phyloP scores from a whole-genome alignment of 1,139 yeast species.

The Taphrina communis region DNA sequence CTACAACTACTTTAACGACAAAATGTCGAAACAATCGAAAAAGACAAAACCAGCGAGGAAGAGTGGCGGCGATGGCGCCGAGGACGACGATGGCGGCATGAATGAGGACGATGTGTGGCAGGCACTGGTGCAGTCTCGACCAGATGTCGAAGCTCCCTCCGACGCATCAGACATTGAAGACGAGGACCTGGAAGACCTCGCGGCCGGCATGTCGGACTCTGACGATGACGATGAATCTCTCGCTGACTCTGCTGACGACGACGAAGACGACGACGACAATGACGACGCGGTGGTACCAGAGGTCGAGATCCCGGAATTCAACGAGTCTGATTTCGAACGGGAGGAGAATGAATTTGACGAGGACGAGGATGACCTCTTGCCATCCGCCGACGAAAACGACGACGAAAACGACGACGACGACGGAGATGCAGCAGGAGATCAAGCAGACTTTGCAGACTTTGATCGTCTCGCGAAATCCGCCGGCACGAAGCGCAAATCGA shows the following conservation, averaged over 20 bases:
- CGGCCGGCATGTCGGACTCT: slow-evolving; percentile 49
- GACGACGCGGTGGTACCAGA: slow-evolving; percentile 49
- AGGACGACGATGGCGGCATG: slow-evolving; percentile 39
- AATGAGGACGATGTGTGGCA: slow-evolving; percentile 44
- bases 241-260: slow-evolving; percentile 46
- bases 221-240: slow-evolving; percentile 45
- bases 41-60: slow-evolving; percentile 46
- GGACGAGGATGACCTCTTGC: slow-evolving; percentile 42
- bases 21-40: slow-evolving; percentile 15
- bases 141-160: slow-evolving; percentile 73
- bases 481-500: slow-evolving; percentile 53
- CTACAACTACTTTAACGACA: slow-evolving; percentile 75
- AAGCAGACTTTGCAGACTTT: slow-evolving; percentile 60
- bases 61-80: slow-evolving; percentile 46
- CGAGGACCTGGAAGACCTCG: slow-evolving; percentile 50
- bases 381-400: slow-evolving; percentile 44
- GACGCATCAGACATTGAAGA: slow-evolving; percentile 49
- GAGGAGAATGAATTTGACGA: slow-evolving; percentile 48
- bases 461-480: slow-evolving; percentile 64
- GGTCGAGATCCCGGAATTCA: slow-evolving; percentile 51
- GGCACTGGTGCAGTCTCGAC: slow-evolving; percentile 71
- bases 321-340: slow-evolving; percentile 51
- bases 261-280: slow-evolving; percentile 47
- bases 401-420: slow-evolving; percentile 43
- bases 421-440: slow-evolving; percentile 60